These are phyloP conservation scores for Quercus cerris DNA, from an alignment of 306 rosid species.

Conservation along the genomic window DNA sequence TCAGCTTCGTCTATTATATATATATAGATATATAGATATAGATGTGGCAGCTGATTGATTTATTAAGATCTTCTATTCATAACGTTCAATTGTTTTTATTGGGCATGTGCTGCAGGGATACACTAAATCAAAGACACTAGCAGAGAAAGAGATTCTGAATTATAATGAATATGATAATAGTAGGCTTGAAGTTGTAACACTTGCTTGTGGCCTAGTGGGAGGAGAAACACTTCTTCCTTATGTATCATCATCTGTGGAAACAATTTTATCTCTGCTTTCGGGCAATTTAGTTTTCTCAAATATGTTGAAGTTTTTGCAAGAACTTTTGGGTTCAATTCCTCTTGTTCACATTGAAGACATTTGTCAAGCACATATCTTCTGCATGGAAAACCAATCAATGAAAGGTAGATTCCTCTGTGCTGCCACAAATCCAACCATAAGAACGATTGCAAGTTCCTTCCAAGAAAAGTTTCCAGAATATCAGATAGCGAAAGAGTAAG, in stretches of 20 bases:
- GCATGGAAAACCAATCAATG: constrained; percentile 37
- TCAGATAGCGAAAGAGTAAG: constrained; percentile 17
- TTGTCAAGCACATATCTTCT: constrained; percentile 46
- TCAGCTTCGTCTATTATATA: too few species aligned
- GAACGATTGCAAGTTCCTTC: constrained; percentile 11
- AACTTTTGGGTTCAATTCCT: background rate
- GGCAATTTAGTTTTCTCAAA: background rate
- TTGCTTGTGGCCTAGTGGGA: constrained; percentile 46
- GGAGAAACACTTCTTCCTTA: constrained; percentile 30
- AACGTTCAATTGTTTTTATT: background rate
- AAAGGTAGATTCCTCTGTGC: constrained; percentile 38
- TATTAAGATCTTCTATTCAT: too few species aligned
- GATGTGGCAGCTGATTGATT: too few species aligned
- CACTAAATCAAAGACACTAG: constrained; percentile 34
- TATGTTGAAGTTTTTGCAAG: background rate
- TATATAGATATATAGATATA: too few species aligned
- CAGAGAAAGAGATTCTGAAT: constrained; percentile 37
- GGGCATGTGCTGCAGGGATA: constrained; percentile 22
- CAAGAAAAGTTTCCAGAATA: constrained; percentile 18
- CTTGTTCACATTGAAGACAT: constrained; percentile 33
- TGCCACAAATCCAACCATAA: constrained; percentile 1
- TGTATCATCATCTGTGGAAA: background rate
- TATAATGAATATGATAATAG: background rate
- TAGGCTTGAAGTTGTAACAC: constrained; percentile 43
- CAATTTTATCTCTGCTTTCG: constrained; percentile 18